Evolutionary conservation across 176 grass and related monocot species (phyloP), one percentile per base, ranked within the genome.

Genomic region (Cocos nucifera): DNA sequence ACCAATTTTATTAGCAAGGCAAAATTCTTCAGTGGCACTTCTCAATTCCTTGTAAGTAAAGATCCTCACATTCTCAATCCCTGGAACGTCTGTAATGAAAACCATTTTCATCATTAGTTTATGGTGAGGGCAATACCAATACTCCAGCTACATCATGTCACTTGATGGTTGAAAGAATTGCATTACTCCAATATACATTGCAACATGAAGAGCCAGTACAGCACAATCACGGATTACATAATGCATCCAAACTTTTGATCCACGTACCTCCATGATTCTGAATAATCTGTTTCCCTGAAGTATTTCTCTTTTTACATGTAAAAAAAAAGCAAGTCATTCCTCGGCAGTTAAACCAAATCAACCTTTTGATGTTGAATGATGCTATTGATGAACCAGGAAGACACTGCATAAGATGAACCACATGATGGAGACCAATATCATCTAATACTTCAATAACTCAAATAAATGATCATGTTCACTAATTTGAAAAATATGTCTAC

Each of bases 1-100:
- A 27, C 91, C 91, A 55, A 95, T 73, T 79, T 85, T 95, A 58
- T 87, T 86, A 56, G 26, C 61, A 4, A 21, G 19, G 65, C 49
- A 56, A 68, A 95, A 95, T 18, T 87, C 80, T 54, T 80, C 68
- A 22, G 86, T 95, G 22, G 91, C 91, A 76, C 73, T 80, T 51
- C 49, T 84, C 53, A 95, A 54, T 53, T 90, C 83, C 53, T 77
- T 95, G 71, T 62, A 85, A 10, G 86, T 75, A 75, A 84, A 95
- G 17, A 87, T 79, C 73, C 81, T 95, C 30, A 84, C 80, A 50
- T 87, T 84, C 5, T 85, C 44, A 5, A 63, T 3, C 6, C 29
- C 57, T 0, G 61, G 60, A 49, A 72, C 69, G 53, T 77, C 90
- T 90, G 66, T 1, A 0, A 61, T 52, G 20, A 69, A 64, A 57